phyloP scores from a whole-genome alignment of 208 protist species.

The Entamoeba nuttalli region DNA sequence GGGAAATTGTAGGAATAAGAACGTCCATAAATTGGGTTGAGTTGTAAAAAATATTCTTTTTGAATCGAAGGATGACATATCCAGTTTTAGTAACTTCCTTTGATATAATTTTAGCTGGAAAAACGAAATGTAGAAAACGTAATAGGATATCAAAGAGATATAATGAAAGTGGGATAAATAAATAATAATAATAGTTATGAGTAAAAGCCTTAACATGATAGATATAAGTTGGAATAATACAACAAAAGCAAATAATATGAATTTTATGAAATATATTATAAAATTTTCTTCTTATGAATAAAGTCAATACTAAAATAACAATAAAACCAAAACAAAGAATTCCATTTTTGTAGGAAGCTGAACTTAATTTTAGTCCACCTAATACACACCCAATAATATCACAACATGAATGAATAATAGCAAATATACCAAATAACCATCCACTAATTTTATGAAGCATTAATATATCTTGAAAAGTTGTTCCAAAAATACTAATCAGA shows the following conservation, averaged over 20 bases:
- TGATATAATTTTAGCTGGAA: background rate
- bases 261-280: background rate
- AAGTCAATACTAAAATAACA: background rate
- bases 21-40: background rate
- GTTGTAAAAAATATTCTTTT: background rate
- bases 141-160: background rate
- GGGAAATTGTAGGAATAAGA: background rate
- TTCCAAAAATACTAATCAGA: background rate
- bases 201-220: background rate
- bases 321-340: background rate
- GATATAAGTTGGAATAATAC: background rate
- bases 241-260: background rate
- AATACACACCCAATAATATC: background rate
- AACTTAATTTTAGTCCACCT: background rate
- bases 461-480: background rate
- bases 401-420: background rate
- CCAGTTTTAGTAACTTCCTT: background rate
- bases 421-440: background rate
- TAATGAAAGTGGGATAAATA: background rate
- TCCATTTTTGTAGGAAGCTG: background rate
- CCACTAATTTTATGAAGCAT: background rate
- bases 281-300: background rate
- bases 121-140: background rate
- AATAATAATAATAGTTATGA: background rate
- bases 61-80: background rate